Percentiles rank a stretch among this genome's conserved stretches.
Conservation (phyloP, 495 filamentous ascomycete genomes). For the Sphaerosporella brunnea region DNA sequence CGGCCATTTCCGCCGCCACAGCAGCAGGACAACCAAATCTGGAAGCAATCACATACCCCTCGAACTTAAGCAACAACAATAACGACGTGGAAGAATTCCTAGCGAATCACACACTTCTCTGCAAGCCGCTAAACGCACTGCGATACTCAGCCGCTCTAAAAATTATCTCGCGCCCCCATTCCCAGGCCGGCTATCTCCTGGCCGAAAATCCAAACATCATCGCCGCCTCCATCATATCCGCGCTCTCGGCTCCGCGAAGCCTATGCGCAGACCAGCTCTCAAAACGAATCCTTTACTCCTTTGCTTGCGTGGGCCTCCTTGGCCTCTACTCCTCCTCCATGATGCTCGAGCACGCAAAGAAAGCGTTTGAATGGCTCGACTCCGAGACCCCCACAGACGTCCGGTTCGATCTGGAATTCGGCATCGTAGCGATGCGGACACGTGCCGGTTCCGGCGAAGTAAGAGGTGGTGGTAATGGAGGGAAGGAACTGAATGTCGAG, state of each 20-base stretch:
- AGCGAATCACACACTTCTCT: constrained; percentile 18
- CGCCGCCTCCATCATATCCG: constrained; percentile 18
- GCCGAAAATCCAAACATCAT: constrained; percentile 20
- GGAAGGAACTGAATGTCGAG: constrained; percentile 4
- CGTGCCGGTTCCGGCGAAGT: not conserved
- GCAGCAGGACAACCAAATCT: constrained; percentile 1
- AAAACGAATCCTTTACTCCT: constrained; percentile 21
- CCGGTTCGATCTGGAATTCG: constrained; percentile 1
- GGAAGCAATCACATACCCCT: not conserved
- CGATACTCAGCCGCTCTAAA: constrained; percentile 6
- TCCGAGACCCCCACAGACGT: constrained; percentile 4
- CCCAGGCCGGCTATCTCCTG: constrained; percentile 4
- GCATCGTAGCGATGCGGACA: not conserved
- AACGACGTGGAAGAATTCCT: constrained; percentile 8
- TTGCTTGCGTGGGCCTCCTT: constrained; percentile 23
- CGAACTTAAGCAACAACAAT: no score
- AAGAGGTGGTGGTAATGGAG: not conserved
- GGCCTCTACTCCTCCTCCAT: constrained; percentile 19
- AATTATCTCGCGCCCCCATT: not conserved
- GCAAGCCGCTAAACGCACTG: constrained; percentile 15
- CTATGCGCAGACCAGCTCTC: not conserved
- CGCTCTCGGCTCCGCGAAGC: constrained; percentile 10
- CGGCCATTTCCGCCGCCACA: not conserved
- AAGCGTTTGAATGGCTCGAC: constrained; percentile 19
- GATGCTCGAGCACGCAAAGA: constrained; percentile 17